Conservation (phyloP, 2,329 filamentous ascomycete genomes). For the Ceratocystis diversiconidia region DNA sequence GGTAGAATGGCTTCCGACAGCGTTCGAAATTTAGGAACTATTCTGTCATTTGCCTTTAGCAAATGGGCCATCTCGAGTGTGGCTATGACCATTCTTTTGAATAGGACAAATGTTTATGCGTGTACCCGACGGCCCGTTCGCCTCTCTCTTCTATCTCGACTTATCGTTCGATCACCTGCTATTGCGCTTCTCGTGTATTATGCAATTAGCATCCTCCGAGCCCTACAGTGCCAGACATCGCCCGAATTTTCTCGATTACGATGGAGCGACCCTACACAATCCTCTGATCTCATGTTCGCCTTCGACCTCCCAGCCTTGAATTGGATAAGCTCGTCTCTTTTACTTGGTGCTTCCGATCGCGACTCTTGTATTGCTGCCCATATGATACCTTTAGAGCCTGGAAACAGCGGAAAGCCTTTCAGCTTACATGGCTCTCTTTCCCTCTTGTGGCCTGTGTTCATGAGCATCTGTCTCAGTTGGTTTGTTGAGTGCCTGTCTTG, state of each 20-base stretch:
- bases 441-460: constrained; percentile 59
- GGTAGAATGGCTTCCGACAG: constrained; percentile 43
- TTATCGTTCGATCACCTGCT: constrained; percentile 56
- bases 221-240: constrained; percentile 84
- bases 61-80: constrained; percentile 86
- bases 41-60: constrained; percentile 82
- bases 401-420: constrained; percentile 28
- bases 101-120: constrained; percentile 86
- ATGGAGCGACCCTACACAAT: constrained; percentile 53
- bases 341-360: constrained; percentile 61
- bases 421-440: constrained; percentile 65
- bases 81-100: constrained; percentile 71
- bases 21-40: constrained; percentile 59
- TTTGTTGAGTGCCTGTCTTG: constrained; percentile 81
- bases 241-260: constrained; percentile 54
- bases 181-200: constrained; percentile 58
- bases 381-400: constrained; percentile 44
- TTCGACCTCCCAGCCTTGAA: constrained; percentile 58
- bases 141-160: constrained; percentile 56
- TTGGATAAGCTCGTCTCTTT: constrained; percentile 51
- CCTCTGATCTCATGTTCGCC: constrained; percentile 54
- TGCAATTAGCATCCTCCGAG: constrained; percentile 57
- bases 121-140: constrained; percentile 70
- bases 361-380: constrained; percentile 59
- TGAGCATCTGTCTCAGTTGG: constrained; percentile 58